phyloP scores from a whole-genome alignment of 140 eudicot genomes.

The Ambrosia hybrid region DNA sequence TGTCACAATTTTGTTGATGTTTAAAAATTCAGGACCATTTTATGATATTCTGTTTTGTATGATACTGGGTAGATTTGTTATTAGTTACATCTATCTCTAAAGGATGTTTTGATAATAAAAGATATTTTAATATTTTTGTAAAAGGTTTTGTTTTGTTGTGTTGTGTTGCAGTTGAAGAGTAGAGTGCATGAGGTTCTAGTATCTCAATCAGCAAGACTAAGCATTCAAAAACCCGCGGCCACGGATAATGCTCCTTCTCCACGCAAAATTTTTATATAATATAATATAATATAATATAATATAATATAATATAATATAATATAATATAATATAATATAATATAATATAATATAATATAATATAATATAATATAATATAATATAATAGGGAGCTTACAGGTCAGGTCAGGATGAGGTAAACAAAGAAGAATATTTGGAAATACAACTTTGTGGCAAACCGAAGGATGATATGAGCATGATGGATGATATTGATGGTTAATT shows the following conservation, averaged over 20 bases:
- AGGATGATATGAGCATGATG: constrained; percentile 11
- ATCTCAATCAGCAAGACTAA: constrained; percentile 58
- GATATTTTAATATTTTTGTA: too few relatives aligned
- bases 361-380: constrained; percentile 15
- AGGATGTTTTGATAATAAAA: neutral
- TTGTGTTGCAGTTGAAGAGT: constrained; percentile 52
- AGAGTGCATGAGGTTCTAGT: constrained; percentile 72
- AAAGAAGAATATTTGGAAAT: neutral
- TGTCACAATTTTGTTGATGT: constrained; percentile 9
- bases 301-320: constrained; percentile 15
- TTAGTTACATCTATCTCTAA: constrained; percentile 8
- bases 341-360: constrained; percentile 15
- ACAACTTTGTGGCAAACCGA: constrained; percentile 7
- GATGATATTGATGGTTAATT: neutral
- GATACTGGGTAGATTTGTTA: too few relatives aligned
- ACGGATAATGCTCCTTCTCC: constrained; percentile 24
- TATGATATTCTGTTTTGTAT: too few relatives aligned
- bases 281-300: neutral
- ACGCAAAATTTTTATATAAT: constrained; percentile 27
- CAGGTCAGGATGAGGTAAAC: neutral
- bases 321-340: constrained; percentile 15
- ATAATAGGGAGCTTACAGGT: neutral
- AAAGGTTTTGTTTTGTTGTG: neutral
- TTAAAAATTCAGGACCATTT: neutral
- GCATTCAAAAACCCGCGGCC: constrained; percentile 31